Base-by-base conservation (phyloP, 2,329 filamentous ascomycete species). In the Colletotrichum chrysophilum region DNA sequence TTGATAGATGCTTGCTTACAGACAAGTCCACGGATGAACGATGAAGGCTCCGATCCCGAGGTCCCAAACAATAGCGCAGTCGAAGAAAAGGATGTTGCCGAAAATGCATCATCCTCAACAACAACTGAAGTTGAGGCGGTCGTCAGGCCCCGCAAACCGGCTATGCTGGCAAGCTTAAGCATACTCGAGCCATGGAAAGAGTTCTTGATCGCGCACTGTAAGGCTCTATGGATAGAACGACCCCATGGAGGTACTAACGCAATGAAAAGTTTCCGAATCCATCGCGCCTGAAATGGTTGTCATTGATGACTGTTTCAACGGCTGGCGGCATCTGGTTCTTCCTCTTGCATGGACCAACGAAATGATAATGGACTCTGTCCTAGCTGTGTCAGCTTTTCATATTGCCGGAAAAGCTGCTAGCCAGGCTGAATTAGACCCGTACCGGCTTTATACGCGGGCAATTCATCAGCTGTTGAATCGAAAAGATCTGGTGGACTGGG, bases 361-460 rank as follows among this genome's bases (percentile, higher is more conserved):
- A 2, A 75, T 80, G 9, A 69, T 82, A 56, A 79, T 80, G 78
- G 79, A 76, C n/a, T 75, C 81, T 4, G 79, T 82, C 0, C 73
- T 81, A 8, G 78, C 80, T 6, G 79, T 79, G 5, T 79, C 80
- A 1, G 79, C 80, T 2, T 82, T 79, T 8, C 80, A 82, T 10
- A 24, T 81, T 36, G 38, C 34, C 2, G 70, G 52, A 12, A 66
- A 16, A 8, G n/a, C n/a, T 7, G 34, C 21, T 4, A 8, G 18
- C 1, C 36, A 36, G 16, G n/a, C 64, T 8, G 4, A 16, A 0
- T 34, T 61, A 3, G 52, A 68, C 16, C 55, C 70, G 3, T 28
- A 38, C 12, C 34, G 28, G 7, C 70, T 72, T 5, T 72, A 72
- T 6, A 28, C 70, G 4, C 55, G 34, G 4, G 64, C 70, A 6